Evolutionary conservation across 108 stramenopile species (phyloP).

Genomic region (Schizochytrium sp.): DNA sequence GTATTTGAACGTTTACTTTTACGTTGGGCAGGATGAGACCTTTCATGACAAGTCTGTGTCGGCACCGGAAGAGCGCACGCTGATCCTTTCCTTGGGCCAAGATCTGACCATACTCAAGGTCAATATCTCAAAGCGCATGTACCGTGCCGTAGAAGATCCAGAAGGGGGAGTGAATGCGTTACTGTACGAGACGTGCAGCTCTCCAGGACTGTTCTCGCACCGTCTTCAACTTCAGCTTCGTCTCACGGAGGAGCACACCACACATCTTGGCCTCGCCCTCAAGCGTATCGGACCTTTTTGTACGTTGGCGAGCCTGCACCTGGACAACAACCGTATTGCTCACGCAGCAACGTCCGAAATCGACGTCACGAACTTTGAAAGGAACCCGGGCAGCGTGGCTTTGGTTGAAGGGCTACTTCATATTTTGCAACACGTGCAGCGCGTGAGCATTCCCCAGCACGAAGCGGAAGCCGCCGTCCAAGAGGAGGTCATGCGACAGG

Average conservation of each 20-base stretch:
- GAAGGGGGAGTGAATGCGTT: neutral
- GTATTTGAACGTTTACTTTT: neutral
- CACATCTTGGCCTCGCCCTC: neutral
- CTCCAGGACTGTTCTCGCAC: neutral
- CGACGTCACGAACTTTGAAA: neutral
- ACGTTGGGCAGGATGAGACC: neutral
- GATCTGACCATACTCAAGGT: neutral
- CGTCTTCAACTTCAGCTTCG: neutral
- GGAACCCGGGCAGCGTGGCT: neutral
- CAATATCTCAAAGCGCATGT: neutral
- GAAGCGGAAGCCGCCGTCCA: neutral
- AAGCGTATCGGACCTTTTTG: neutral
- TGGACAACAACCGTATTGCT: neutral
- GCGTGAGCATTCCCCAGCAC: neutral
- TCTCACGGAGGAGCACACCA: neutral
- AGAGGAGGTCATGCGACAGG: neutral
- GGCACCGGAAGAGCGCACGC: neutral
- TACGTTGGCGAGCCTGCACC: neutral
- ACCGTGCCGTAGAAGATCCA: neutral
- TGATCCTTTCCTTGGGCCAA: neutral
- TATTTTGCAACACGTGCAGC: neutral
- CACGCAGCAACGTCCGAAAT: neutral
- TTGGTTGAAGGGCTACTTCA: neutral
- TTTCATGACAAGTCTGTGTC: neutral
- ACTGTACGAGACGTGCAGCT: neutral